Evolutionary conservation across 192 early-diverging fungal genomes (phyloP), one percentile per base, ranked within the genome.

Genomic region (Gonapodya sp.): DNA sequence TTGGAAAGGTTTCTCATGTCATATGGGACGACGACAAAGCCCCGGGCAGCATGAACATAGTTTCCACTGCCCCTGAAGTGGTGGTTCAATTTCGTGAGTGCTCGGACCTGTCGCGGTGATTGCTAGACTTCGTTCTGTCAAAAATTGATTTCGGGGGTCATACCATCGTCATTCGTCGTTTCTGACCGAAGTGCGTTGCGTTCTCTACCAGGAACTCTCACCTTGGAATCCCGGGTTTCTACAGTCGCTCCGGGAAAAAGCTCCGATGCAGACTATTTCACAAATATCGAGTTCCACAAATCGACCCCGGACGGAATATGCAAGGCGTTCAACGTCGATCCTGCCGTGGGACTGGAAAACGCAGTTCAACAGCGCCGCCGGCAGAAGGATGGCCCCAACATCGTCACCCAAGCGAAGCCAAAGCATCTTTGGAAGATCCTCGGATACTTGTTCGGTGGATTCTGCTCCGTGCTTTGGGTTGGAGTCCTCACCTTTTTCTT

Each of bases 391-490:
- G 82, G 82, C 31, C 80, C 80, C 0, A 83, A 83, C 82, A 82
- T n/a, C 0, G 75, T 83, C 79, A 83, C 73, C 46, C 46, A 64
- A 64, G 46, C 46, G 24, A 64, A 64, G 46, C 46, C 46, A 64
- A 64, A 64, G 46, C 24, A 64, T 64, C 24, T 64, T 64, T 64
- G 46, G 46, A 64, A 64, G 46, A 64, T 64, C 46, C 46, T 32
- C 79, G 79, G 81, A 0, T 91, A 89, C 36, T 82, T 92, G 46
- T 92, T 92, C 83, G 90, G 92, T 79, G 93, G 93, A 0, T 94
- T 94, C 78, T 91, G 92, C 78, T 84, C 86, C 35, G 84, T 94
- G 34, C 82, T 93, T 34, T 94, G 93, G 93, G 36, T 91, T 14
- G 90, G 89, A 1, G 87, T 86, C 80, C 84, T 94, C 30, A 92